Evolutionary conservation across 2,329 filamentous ascomycete genomes (phyloP).

Genomic region (Cordyceps tenuipes): DNA sequence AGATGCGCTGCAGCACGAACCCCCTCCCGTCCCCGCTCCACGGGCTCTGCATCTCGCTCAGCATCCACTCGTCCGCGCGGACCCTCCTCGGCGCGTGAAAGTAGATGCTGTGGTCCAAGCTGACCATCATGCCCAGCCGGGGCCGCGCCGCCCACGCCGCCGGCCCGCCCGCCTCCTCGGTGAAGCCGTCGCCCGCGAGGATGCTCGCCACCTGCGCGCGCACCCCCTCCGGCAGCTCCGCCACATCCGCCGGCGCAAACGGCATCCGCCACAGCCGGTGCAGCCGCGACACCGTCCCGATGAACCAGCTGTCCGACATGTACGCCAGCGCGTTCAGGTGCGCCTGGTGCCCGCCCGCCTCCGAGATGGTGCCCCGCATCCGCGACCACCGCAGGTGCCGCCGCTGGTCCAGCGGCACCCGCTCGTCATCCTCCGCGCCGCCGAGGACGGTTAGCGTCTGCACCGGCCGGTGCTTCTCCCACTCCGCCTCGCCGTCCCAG

Average conservation of each 20-base stretch:
- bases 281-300: constrained; percentile 75
- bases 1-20: constrained; percentile 68
- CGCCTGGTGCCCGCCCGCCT: constrained; percentile 64
- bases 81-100: constrained; percentile 54
- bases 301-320: constrained; percentile 88
- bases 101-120: constrained; percentile 66
- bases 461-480: constrained; percentile 42
- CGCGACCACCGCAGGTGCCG: constrained; percentile 67
- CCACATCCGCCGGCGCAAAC: constrained; percentile 43
- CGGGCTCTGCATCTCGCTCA: constrained; percentile 69
- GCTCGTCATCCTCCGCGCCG: constrained; percentile 19
- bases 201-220: constrained; percentile 28
- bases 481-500: constrained; percentile 37
- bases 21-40: constrained; percentile 74
- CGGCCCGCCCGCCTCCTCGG: constrained; percentile 22
- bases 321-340: constrained; percentile 87
- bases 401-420: constrained; percentile 51
- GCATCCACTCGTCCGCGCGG: constrained; percentile 66
- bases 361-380: constrained; percentile 64
- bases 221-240: constrained; percentile 36
- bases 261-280: constrained; percentile 73
- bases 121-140: constrained; percentile 76
- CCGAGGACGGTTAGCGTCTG: constrained; percentile 29
- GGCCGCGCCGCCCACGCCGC: constrained; percentile 45
- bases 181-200: constrained; percentile 33